Base-by-base conservation (phyloP, 768 basidiomycete genomes). In the Tephrocybe sp. region DNA sequence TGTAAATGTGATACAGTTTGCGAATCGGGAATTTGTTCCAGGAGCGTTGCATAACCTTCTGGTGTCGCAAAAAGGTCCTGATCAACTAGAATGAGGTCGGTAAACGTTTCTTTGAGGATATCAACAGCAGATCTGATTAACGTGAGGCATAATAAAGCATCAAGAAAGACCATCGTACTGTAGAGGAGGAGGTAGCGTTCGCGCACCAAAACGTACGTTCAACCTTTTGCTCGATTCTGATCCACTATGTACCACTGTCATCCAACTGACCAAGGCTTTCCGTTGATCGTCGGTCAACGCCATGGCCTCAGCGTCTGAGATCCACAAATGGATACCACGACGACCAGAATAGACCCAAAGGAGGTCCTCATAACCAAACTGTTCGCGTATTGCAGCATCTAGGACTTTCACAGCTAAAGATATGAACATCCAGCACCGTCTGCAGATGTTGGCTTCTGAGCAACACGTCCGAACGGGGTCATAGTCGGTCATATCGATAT, bases 401-500 rank as follows among this genome's bases (percentile, higher is more conserved):
- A 99, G 73, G 2, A 98, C 88, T 58, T 82, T 84, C 38, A 97
- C 95, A 0, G 97, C 96, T 33, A 87, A 86, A 12, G 89, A 81
- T 62, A 99, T 98, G 72, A 94, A 99, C 2, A 76, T 80, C 97
- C 97, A 99, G 69, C 97, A 99, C 35, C 85, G 80, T 54, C 77
- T 80, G 72, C 97, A 99, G 67, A 99, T 96, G 49, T 80, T 85
- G 39, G 93, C 91, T 42, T 82, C 89, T 11, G 85, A 84, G 71
- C 97, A 98, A 69, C 97, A 99, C 0, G 94, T 98, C 42, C 97
- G 85, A 61, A 98, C 82, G 39, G 85, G 76, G 65, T 99, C 96
- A 70, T 98, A 99, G 70, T 99, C 97, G 13, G 97, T 96, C 97
- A 99, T 98, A 70, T 99, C 97, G 65, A 99, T 98, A 82, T 99